Conservation (phyloP, 2,329 filamentous ascomycete genomes). For the Colletotrichum higginsianum region DNA sequence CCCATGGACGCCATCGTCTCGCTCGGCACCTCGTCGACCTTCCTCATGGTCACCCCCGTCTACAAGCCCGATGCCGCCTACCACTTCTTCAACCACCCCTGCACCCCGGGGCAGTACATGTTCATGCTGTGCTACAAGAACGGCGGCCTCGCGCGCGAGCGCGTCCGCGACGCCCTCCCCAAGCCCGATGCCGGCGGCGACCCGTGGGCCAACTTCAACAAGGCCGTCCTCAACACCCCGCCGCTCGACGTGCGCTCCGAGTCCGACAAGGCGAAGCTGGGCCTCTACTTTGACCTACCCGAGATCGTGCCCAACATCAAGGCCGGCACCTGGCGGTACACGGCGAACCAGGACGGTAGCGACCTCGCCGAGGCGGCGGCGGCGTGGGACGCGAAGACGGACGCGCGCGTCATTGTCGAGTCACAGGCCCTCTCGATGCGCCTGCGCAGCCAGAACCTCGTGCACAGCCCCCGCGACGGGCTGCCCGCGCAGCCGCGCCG, state of each 20-base stretch:
- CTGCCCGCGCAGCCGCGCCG: slow-evolving; percentile 88
- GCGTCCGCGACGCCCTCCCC: slow-evolving; percentile 86
- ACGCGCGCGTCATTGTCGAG: slow-evolving; percentile 90
- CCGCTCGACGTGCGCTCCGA: slow-evolving; percentile 74
- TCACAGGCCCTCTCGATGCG: slow-evolving; percentile 95
- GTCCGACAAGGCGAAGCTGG: slow-evolving; percentile 80
- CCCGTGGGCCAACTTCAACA: slow-evolving; percentile 87
- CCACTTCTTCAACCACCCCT: slow-evolving; percentile 99
- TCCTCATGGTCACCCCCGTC: slow-evolving; percentile 95
- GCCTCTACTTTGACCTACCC: slow-evolving; percentile 94
- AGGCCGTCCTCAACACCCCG: slow-evolving; percentile 75
- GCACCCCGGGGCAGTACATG: slow-evolving; percentile 93
- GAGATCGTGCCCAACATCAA: slow-evolving; percentile 96
- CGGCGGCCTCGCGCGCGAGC: slow-evolving; percentile 91
- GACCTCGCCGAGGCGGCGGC: slow-evolving; percentile 60
- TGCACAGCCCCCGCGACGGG: slow-evolving; percentile 65
- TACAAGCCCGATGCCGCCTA: slow-evolving; percentile 93
- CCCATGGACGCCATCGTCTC: slow-evolving; percentile 95
- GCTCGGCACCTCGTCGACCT: slow-evolving; percentile 94
- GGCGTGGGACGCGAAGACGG: slow-evolving; percentile 72
- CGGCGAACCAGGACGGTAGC: slow-evolving; percentile 67
- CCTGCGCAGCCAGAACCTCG: slow-evolving; percentile 84
- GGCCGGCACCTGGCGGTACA: slow-evolving; percentile 89
- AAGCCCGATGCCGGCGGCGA: slow-evolving; percentile 60
- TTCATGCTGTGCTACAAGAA: slow-evolving; percentile 99